phyloP scores from a whole-genome alignment of 2,329 filamentous ascomycete species.

The Pseudogymnoascus sp. region DNA sequence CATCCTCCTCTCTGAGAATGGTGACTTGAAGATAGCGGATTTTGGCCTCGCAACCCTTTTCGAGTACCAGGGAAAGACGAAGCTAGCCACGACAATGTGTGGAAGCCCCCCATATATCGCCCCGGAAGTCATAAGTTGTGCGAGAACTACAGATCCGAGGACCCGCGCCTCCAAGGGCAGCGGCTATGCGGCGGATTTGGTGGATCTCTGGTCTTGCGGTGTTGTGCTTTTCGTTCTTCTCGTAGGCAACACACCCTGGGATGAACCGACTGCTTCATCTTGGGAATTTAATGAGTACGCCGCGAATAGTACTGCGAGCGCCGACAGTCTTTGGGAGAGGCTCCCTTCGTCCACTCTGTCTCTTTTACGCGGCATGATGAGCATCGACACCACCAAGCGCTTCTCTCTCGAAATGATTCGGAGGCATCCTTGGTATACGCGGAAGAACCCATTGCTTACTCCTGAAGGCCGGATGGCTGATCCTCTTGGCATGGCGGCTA shows the following conservation, averaged over 20 bases:
- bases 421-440: conserved; percentile 90
- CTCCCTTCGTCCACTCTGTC: conserved; percentile 71
- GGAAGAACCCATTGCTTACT: conserved; percentile 70
- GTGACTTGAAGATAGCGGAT: conserved; percentile 89
- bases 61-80: conserved; percentile 75
- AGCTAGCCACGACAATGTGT: conserved; percentile 82
- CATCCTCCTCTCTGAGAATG: conserved; percentile 77
- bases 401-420: conserved; percentile 85
- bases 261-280: conserved; percentile 77
- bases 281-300: conserved; percentile 91
- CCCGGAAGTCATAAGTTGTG: conserved; percentile 70
- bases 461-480: conserved; percentile 69
- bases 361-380: conserved; percentile 88
- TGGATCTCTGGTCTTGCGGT: conserved; percentile 95
- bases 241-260: conserved; percentile 96
- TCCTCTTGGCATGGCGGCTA: conserved; percentile 78
- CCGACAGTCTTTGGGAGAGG: conserved; percentile 78
- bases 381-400: conserved; percentile 63
- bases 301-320: conserved; percentile 69
- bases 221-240: conserved; percentile 95
- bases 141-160: conserved; percentile 40
- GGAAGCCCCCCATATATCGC: conserved; percentile 97
- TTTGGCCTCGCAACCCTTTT: conserved; percentile 95
- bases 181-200: conserved; percentile 72
- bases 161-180: conserved; percentile 38